phyloP scores from a whole-genome alignment of 495 filamentous ascomycete species.

The Penicillium lagena region DNA sequence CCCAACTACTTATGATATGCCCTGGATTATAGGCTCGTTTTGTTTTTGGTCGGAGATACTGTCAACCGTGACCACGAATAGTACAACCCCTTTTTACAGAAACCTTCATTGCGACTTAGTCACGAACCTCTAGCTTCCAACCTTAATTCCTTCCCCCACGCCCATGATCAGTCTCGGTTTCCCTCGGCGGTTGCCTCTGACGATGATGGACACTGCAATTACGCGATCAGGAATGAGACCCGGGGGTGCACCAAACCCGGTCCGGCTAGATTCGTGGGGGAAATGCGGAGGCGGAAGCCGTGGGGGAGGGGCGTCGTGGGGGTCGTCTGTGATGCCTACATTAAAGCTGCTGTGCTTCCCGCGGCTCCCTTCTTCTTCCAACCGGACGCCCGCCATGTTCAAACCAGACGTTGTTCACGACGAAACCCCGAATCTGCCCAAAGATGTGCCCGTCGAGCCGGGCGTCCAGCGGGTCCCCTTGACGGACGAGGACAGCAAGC shows the following conservation, averaged over 20 bases:
- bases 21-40: too few relatives aligned
- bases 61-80: too few relatives aligned
- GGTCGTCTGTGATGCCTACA: too few relatives aligned
- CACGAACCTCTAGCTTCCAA: neutral
- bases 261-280: neutral
- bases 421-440: conserved; percentile 3
- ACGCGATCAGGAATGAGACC: neutral
- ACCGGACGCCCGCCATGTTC: conserved; percentile 5
- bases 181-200: neutral
- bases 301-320: conserved; percentile 1
- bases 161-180: conserved; percentile 1
- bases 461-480: conserved; percentile 25
- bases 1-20: too few relatives aligned
- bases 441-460: conserved; percentile 1
- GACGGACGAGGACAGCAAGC: conserved; percentile 46
- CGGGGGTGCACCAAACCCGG: neutral
- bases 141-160: neutral
- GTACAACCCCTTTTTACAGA: too few relatives aligned
- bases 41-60: too few relatives aligned
- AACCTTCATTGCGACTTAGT: too few relatives aligned
- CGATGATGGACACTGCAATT: too few relatives aligned
- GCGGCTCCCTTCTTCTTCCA: neutral
- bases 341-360: too few relatives aligned
- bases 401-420: conserved; percentile 13
- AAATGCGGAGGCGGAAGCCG: neutral